Evolutionary conservation across 2,329 filamentous ascomycete genomes (phyloP).

Genomic region (Fusarium verrucosum): DNA sequence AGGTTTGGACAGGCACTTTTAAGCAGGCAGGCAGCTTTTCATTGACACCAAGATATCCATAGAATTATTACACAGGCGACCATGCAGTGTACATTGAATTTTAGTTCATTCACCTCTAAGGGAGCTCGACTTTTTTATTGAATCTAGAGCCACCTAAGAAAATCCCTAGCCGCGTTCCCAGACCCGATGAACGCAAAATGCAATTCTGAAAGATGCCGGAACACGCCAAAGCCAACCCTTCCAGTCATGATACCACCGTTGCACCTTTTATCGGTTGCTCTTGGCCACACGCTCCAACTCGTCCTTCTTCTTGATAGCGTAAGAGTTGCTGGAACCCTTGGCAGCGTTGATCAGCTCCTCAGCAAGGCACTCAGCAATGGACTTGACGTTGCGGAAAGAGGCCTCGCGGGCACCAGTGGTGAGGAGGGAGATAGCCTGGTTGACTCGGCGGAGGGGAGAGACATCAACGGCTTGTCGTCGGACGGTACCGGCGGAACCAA

Average conservation of each 20-base stretch:
- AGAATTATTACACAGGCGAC: slow-evolving; percentile 5
- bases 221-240: slow-evolving; percentile 56
- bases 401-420: slow-evolving; percentile 99
- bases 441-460: slow-evolving; percentile 98
- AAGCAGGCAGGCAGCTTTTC: background rate
- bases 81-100: slow-evolving; percentile 24
- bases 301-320: slow-evolving; percentile 99
- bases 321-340: slow-evolving; percentile 99
- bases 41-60: background rate
- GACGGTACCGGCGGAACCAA: slow-evolving; percentile 99
- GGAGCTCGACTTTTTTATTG: slow-evolving; percentile 56
- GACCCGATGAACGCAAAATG: slow-evolving; percentile 58
- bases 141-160: slow-evolving; percentile 56
- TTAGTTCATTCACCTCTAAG: slow-evolving; percentile 51
- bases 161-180: slow-evolving; percentile 58
- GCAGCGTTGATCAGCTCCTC: slow-evolving; percentile 99
- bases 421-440: slow-evolving; percentile 99
- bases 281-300: slow-evolving; percentile 99
- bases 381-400: slow-evolving; percentile 99
- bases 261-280: slow-evolving; percentile 93
- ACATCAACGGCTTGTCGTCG: slow-evolving; percentile 99
- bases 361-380: slow-evolving; percentile 98
- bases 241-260: slow-evolving; percentile 48
- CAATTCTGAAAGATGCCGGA: slow-evolving; percentile 59
- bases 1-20: background rate